Evolutionary conservation across 352 stramenopile genomes (phyloP).

Genomic region (Globisporangium parvum): DNA sequence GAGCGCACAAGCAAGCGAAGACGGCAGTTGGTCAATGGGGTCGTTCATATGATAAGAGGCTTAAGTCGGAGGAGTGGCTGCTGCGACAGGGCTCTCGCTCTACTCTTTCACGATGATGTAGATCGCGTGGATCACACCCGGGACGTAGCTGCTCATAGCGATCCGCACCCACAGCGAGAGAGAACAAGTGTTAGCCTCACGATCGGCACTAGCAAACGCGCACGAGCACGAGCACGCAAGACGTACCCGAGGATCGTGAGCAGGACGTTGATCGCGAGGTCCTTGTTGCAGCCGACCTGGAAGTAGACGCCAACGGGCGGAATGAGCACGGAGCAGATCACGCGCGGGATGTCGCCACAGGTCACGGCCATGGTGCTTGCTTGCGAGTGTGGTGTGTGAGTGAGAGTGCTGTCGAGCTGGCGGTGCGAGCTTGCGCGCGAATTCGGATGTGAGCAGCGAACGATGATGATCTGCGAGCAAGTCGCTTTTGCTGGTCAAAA

Average conservation of each 20-base stretch:
- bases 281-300: conserved; percentile 28
- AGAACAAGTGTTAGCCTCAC: too few relatives aligned
- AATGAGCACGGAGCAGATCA: conserved; percentile 68
- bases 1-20: too few relatives aligned
- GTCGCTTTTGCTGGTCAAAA: too few relatives aligned
- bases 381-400: not conserved
- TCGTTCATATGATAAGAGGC: too few relatives aligned
- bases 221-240: not conserved
- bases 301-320: conserved; percentile 34
- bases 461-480: too few relatives aligned
- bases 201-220: too few relatives aligned
- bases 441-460: too few relatives aligned
- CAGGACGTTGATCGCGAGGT: conserved; percentile 61
- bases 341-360: conserved; percentile 56
- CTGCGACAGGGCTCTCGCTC: too few relatives aligned
- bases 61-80: too few relatives aligned
- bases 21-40: too few relatives aligned
- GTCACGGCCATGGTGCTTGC: conserved; percentile 40
- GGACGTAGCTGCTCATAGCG: conserved; percentile 51
- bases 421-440: too few relatives aligned
- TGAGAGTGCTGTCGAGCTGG: not conserved
- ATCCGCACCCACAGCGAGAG: too few relatives aligned
- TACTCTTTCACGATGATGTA: conserved; percentile 72
- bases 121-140: conserved; percentile 68
- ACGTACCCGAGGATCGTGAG: conserved; percentile 19